phyloP scores from a whole-genome alignment of 148 eudicot genomes.

The Vaccinium macrocarpon region DNA sequence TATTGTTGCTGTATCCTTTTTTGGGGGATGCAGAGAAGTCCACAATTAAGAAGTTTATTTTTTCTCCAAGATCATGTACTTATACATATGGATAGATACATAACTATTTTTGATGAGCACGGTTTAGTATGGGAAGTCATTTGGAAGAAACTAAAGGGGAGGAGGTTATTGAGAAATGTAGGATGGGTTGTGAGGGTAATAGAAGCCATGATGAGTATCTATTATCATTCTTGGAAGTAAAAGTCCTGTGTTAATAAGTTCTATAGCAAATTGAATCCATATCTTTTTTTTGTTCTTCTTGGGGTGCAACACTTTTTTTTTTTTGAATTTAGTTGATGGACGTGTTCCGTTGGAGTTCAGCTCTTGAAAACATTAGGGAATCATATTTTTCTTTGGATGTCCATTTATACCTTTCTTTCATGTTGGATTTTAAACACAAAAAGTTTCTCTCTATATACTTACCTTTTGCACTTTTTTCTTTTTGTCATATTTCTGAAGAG shows the following conservation, averaged over 20 bases:
- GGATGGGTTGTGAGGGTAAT: neutral
- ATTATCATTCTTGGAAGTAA: neutral
- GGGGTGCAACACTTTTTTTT: neutral
- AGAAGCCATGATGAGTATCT: neutral
- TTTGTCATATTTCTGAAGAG: neutral
- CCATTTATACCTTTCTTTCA: neutral
- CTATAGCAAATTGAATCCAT: too few relatives aligned
- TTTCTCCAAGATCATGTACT: neutral
- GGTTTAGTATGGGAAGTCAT: neutral
- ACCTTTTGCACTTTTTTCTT: neutral
- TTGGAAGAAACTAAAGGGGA: neutral
- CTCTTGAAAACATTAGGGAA: neutral
- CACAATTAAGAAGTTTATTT: neutral
- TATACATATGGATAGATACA: neutral
- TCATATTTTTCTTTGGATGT: neutral
- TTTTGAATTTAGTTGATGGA: neutral
- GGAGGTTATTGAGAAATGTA: neutral
- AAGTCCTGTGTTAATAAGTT: neutral
- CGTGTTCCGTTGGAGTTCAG: neutral
- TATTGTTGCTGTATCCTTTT: too few relatives aligned
- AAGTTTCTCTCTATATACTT: neutral
- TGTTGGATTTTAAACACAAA: neutral
- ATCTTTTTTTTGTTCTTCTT: neutral
- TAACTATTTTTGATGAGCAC: neutral
- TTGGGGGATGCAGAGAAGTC: neutral